A percentile compares a stretch with the other conserved stretches of the same genome.
Evolutionary conservation across 2,329 filamentous ascomycete genomes (phyloP).

Genomic region (Phialocephala sp.): DNA sequence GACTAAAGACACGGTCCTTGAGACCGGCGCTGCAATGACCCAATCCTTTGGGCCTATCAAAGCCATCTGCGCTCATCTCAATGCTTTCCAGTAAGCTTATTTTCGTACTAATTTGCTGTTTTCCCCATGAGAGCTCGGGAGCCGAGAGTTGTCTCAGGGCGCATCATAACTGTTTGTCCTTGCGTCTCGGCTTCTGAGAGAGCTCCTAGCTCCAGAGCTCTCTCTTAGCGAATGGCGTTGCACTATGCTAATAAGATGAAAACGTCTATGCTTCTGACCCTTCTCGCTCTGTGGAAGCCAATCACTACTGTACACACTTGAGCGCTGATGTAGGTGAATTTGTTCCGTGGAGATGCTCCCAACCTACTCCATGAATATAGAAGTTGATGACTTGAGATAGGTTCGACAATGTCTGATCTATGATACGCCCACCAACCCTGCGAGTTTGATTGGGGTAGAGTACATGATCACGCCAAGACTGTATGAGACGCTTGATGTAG

Average conservation of each 20-base stretch:
- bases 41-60: conserved; percentile 75
- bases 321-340: conserved; percentile 63
- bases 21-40: conserved; percentile 63
- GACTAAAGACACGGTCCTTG: conserved; percentile 61
- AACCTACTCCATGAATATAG: neutral
- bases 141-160: too few species aligned
- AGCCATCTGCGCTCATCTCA: conserved; percentile 80
- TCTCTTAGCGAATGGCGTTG: too few species aligned
- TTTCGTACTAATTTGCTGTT: too few species aligned
- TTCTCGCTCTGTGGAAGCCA: conserved; percentile 72
- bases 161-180: too few species aligned
- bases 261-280: conserved; percentile 63
- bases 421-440: conserved; percentile 69
- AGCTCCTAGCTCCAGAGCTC: too few species aligned
- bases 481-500: conserved; percentile 66
- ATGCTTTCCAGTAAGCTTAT: conserved; percentile 66
- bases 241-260: too few species aligned
- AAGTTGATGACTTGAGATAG: neutral
- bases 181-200: too few species aligned
- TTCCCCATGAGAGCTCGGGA: too few species aligned
- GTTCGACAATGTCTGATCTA: conserved; percentile 81
- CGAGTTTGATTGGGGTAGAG: conserved; percentile 81
- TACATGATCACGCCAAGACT: conserved; percentile 71
- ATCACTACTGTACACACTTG: conserved; percentile 85
- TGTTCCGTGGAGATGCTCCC: neutral